Evolutionary conservation across 345 rosid species (phyloP).

Genomic region (Melaleuca quinquenervia): DNA sequence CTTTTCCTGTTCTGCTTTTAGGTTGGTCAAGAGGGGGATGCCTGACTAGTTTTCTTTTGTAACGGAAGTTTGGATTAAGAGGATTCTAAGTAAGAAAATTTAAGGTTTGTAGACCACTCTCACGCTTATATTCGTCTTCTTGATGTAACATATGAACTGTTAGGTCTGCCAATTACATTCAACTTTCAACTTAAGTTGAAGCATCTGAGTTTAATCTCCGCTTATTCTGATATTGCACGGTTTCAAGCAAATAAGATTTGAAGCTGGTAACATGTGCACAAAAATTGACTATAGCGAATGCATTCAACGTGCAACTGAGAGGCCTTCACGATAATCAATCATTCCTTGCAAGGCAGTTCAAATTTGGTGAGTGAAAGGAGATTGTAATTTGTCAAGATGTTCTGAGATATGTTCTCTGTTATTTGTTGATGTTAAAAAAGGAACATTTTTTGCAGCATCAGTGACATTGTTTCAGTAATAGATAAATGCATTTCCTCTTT

Average conservation of each 20-base stretch:
- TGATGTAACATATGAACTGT: not conserved
- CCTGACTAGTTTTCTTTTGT: not conserved
- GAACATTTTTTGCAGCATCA: not conserved
- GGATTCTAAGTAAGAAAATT: constrained; percentile 28
- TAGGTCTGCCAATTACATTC: not conserved
- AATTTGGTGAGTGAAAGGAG: not conserved
- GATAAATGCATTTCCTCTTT: not conserved
- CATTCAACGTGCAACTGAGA: not conserved
- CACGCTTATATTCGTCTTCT: not conserved
- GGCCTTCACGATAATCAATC: not conserved
- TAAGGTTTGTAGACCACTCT: constrained; percentile 12
- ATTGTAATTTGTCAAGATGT: not conserved
- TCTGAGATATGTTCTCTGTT: not conserved
- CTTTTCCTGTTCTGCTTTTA: not conserved
- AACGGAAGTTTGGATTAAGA: not conserved
- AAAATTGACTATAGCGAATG: not conserved
- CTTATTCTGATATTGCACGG: not conserved
- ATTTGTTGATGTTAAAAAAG: not conserved
- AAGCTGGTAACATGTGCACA: not conserved
- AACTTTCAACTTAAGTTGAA: not conserved
- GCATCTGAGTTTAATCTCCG: not conserved
- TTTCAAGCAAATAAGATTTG: not conserved
- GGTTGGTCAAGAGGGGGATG: not conserved
- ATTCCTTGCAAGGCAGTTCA: not conserved
- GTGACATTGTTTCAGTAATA: not conserved